A percentile compares a stretch with the other conserved stretches of the same genome.
phyloP scores from a whole-genome alignment of 306 rosid genomes.

The Cucurbita moschata region DNA sequence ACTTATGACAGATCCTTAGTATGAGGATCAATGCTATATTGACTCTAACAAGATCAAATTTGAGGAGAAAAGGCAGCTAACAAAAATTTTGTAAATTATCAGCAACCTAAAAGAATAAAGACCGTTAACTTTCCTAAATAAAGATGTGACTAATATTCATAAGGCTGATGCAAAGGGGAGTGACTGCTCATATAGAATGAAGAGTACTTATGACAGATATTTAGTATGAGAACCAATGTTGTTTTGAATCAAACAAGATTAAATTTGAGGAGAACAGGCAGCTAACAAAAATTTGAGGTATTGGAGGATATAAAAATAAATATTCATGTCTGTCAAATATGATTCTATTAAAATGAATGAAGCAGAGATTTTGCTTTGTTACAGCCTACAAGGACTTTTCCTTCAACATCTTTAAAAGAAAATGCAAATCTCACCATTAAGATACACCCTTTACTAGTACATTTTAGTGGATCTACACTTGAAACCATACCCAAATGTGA shows the following conservation, averaged over 20 bases:
- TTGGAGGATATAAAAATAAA: not conserved
- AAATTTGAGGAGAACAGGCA: not conserved
- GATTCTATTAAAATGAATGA: not conserved
- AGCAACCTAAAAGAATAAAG: slow-evolving; percentile 55
- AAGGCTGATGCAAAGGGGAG: not conserved
- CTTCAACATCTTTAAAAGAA: not conserved
- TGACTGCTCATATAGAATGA: not conserved
- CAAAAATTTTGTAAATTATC: slow-evolving; percentile 33
- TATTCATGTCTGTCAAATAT: not conserved
- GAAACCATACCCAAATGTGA: not conserved
- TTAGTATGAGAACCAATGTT: not conserved
- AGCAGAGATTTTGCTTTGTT: not conserved
- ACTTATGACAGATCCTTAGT: not conserved
- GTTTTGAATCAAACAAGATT: not conserved
- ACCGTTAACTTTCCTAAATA: slow-evolving; percentile 6
- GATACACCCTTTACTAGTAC: not conserved
- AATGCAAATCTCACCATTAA: not conserved
- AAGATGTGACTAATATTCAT: not conserved
- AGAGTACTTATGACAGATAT: not conserved
- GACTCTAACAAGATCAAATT: too few relatives aligned
- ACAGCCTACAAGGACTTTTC: not conserved
- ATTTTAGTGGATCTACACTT: not conserved
- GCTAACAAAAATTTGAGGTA: not conserved
- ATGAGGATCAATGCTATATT: too few relatives aligned
- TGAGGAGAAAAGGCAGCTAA: too few relatives aligned